Evolutionary conservation across 116 monocot species (phyloP), one percentile per base, ranked within the genome.

Genomic region (Zostera marina): DNA sequence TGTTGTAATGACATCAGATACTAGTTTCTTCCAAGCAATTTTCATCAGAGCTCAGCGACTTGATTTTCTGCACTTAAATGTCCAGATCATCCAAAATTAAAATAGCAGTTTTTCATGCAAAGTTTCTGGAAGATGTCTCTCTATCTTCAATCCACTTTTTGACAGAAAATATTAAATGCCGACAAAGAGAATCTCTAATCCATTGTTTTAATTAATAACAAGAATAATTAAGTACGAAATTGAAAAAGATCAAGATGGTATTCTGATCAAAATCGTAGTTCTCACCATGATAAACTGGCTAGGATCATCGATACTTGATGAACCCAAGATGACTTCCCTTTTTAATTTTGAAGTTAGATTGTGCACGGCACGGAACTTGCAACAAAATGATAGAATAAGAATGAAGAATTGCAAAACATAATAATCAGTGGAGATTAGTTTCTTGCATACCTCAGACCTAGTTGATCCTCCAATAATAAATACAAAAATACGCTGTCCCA

Each of bases 391-490:
- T 56, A 32, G 11, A 42, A 2, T 42, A 12, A 58, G 24, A 9
- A 58, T 19, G 19, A 66, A 25, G 23, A 47, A 38, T 41, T 16
- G 11, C 58, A 39, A 16, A 63, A 13, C 42, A 43, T 7, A 43
- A 44, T 44, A 38, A 45, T 44, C 25, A 15, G 5, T 14, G 11
- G 47, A 45, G 11, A 41, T 17, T 40, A 45, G 40, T 11, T 16
- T 22, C 11, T 48, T 12, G 20, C 20, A 40, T 83, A 89, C 98
- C 90, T 98, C 98, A 22, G 89, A 98, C 63, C 98, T 69, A 70
- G 90, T 89, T 19, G 98, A 89, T 53, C 98, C 98, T 72, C 98
- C 98, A 63, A 98, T 83, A 9, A 98, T 77, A 58, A 89, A 98
- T 16, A 98, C 42, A 71, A 98, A 89, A 58, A 98, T 85, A 20